Percentiles rank a stretch among this genome's conserved stretches.
Evolutionary conservation across 2,329 filamentous ascomycete species (phyloP).

Genomic region (Pyrenophora seminiperda): DNA sequence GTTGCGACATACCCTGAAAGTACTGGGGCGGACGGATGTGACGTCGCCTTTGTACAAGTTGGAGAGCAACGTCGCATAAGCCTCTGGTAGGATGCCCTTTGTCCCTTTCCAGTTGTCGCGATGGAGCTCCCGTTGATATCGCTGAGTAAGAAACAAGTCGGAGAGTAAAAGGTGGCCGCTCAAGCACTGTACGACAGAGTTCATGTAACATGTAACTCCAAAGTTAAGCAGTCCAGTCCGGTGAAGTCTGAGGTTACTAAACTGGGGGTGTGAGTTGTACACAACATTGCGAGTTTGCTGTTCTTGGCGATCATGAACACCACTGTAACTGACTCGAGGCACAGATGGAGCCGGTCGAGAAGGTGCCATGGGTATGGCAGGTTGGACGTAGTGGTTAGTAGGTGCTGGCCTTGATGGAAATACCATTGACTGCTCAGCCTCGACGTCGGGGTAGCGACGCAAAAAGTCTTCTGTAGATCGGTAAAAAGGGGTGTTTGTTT

Average conservation of each 20-base stretch:
- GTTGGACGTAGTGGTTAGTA: slow-evolving; percentile 57
- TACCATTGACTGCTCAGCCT: slow-evolving; percentile 63
- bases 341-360: slow-evolving; percentile 64
- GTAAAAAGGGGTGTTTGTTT: slow-evolving; percentile 52
- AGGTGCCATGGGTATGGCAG: slow-evolving; percentile 61
- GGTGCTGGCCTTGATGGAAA: slow-evolving; percentile 47
- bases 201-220: slow-evolving; percentile 87
- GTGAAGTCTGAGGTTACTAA: slow-evolving; percentile 57
- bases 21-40: slow-evolving; percentile 52
- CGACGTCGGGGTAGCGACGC: slow-evolving; percentile 74
- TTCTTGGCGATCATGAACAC: slow-evolving; percentile 67
- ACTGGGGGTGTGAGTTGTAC: slow-evolving; percentile 54
- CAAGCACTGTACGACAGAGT: slow-evolving; percentile 83
- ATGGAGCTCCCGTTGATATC: slow-evolving; percentile 63
- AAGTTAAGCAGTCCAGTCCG: slow-evolving; percentile 80
- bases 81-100: slow-evolving; percentile 65
- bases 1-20: slow-evolving; percentile 48
- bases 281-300: slow-evolving; percentile 45
- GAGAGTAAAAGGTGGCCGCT: slow-evolving; percentile 70
- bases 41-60: slow-evolving; percentile 67
- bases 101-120: slow-evolving; percentile 68
- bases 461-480: slow-evolving; percentile 83
- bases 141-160: slow-evolving; percentile 68
- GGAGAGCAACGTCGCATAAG: slow-evolving; percentile 65
- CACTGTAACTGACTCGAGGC: slow-evolving; percentile 74